Evolutionary conservation across 116 monocot species (phyloP), one percentile per base, ranked within the genome.

Genomic region (Zostera marina): DNA sequence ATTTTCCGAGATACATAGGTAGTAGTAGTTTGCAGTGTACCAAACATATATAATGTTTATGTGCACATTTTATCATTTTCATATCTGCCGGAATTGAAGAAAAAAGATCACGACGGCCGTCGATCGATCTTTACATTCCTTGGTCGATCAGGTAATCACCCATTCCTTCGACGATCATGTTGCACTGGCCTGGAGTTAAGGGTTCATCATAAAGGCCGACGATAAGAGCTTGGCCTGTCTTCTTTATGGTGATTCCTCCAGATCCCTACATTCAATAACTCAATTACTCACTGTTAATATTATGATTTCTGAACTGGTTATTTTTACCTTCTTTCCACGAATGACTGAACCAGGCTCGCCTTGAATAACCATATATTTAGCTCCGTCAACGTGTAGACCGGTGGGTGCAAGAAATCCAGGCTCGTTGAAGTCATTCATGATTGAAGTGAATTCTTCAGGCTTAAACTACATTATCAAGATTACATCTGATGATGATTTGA

Each of bases 131-230:
- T 5, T 73, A 73, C 24, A 62, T n/a, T 55, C 68, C 68, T 48
- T 74, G 73, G 7, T 74, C 73, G 22, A 68, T 45, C 47, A 74
- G 73, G 63, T 74, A 74, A 63, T 74, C 73, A 48, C 73, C 73
- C 67, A 74, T 48, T 68, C 73, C 68, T 45, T 74, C 73, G 11
- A 74, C 73, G 9, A 74, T 44, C 63, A 68, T 58, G 68, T 67
- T 73, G 67, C 73, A 73, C 73, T 73, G 73, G 14, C 66, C 73
- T 12, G 73, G 59, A 22, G 66, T 58, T 58, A 74, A 19, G 7
- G 73, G 73, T 25, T 74, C 73, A 10, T 68, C 63, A 21, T 74
- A 74, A 52, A 74, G 22, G 23, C 73, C 73, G 17, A 74, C 44
- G 52, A 74, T 63, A 21, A 74, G 51, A 47, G 73, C 73, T 20